Base-by-base conservation (phyloP, 2,329 filamentous ascomycete genomes). In the Ceratocystis harringtonii region DNA sequence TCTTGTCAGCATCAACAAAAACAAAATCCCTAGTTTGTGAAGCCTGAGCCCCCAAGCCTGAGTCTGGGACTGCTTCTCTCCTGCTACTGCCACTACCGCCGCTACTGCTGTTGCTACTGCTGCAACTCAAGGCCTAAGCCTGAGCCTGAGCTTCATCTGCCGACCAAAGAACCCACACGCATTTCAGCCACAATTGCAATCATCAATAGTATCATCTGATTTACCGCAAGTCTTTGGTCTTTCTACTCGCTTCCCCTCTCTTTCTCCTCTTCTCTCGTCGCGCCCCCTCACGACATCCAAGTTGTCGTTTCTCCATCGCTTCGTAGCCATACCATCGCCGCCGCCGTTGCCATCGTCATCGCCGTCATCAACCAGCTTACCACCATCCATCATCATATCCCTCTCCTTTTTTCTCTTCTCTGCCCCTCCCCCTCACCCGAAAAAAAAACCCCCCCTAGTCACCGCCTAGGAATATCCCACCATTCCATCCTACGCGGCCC, bases 151-250 rank as follows among this genome's bases (percentile, higher is more conserved):
- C 36, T 41, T 41, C 10, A 15, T 41, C 12, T 41, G 36, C 36
- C 10, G 55, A 58, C 55, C 28, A 15, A 36, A 10, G 12, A 58
- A 36, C 55, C 36, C 36, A 15, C 36, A 12, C 36, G 10, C 36
- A 41, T 41, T 41, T 58, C 55, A 58, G 55, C 15, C 55, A 58
- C 55, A 32, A 58, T 30, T n/a, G 15, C 25, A 32, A 36, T 58
- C 30, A 58, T 58, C 25, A 58, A 58, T 58, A 58, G n/a, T 58
- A 58, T 58, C 55, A 58, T 58, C 55, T 19, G 55, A 52, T 28
- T 52, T 15, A n/a, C 36, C 36, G 10, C 36, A 41, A 41, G 36
- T 41, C 45, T 50, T 12, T 50, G 45, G 8, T 17, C 55, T 60
- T 19, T 17, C 32, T 45, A 32, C 60, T 44, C 19, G 3, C 17